phyloP scores from a whole-genome alignment of 2,329 filamentous ascomycete genomes.

The Balansia obtecta region DNA sequence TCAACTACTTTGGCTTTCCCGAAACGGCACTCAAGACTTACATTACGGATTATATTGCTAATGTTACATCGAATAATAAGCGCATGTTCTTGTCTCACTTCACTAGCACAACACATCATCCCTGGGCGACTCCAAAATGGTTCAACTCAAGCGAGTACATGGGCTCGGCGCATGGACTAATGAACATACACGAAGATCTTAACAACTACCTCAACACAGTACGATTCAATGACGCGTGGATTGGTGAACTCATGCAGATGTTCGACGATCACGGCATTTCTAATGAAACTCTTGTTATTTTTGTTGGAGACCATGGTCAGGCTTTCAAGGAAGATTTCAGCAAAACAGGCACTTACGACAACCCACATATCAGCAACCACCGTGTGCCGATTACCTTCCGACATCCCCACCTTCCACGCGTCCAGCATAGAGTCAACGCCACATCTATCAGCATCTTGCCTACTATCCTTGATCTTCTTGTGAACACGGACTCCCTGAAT shows the following conservation, averaged over 20 bases:
- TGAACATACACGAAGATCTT: conserved; percentile 12
- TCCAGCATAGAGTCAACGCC: conserved; percentile 15
- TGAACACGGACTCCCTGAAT: conserved; percentile 20
- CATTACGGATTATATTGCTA: conserved; percentile 16
- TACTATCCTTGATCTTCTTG: conserved; percentile 22
- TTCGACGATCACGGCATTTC: conserved; percentile 20
- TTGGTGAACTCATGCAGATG: conserved; percentile 18
- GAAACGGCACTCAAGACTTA: conserved; percentile 18
- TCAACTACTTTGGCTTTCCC: conserved; percentile 21
- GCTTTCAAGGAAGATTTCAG: conserved; percentile 19
- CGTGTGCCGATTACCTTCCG: conserved; percentile 21
- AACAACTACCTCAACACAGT: conserved; percentile 21
- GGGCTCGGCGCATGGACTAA: conserved; percentile 7
- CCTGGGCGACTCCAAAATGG: conserved; percentile 15
- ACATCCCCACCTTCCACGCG: conserved; percentile 19
- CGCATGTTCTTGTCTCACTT: conserved; percentile 21
- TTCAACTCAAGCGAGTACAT: conserved; percentile 14
- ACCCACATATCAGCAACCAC: conserved; percentile 20
- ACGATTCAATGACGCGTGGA: conserved; percentile 19
- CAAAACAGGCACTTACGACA: conserved; percentile 18
- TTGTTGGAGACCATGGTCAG: conserved; percentile 24
- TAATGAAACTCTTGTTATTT: conserved; percentile 21
- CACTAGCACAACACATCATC: conserved; percentile 21
- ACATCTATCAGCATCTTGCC: conserved; percentile 23
- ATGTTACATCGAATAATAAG: conserved; percentile 15